Evolutionary conservation across 352 stramenopile genomes (phyloP).

Genomic region (Peronospora farinosa): DNA sequence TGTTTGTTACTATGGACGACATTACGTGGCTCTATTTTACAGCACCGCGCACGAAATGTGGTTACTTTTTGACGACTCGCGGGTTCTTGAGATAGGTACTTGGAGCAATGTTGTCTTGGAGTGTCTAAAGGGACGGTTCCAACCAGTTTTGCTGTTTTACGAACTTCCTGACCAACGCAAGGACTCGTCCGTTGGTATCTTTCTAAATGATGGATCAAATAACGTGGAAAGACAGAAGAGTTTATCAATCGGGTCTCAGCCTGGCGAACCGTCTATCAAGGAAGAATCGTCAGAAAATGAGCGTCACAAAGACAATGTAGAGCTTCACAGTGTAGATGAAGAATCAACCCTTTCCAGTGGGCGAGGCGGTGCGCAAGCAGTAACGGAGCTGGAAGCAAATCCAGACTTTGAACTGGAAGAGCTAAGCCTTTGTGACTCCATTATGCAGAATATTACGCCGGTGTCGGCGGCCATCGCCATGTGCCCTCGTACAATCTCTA

Average conservation of each 20-base stretch:
- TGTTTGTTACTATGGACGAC: conserved; percentile 80
- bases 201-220: conserved; percentile 28
- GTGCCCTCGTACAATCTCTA: conserved; percentile 65
- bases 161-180: conserved; percentile 76
- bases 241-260: conserved; percentile 51
- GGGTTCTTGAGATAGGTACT: conserved; percentile 64
- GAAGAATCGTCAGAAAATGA: conserved; percentile 47
- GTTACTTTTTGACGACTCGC: conserved; percentile 82
- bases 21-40: conserved; percentile 84
- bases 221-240: conserved; percentile 45
- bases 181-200: conserved; percentile 71
- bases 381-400: conserved; percentile 49
- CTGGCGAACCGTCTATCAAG: conserved; percentile 46
- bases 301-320: conserved; percentile 23
- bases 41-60: conserved; percentile 81
- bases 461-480: conserved; percentile 77
- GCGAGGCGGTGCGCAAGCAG: conserved; percentile 5
- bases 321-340: conserved; percentile 34
- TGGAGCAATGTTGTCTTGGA: conserved; percentile 72
- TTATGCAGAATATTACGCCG: conserved; percentile 66
- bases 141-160: conserved; percentile 81
- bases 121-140: conserved; percentile 77
- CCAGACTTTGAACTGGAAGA: conserved; percentile 49
- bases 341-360: conserved; percentile 18
- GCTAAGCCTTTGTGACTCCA: conserved; percentile 40